Evolutionary conservation across 495 filamentous ascomycete genomes (phyloP).

Genomic region (Podospora didyma): DNA sequence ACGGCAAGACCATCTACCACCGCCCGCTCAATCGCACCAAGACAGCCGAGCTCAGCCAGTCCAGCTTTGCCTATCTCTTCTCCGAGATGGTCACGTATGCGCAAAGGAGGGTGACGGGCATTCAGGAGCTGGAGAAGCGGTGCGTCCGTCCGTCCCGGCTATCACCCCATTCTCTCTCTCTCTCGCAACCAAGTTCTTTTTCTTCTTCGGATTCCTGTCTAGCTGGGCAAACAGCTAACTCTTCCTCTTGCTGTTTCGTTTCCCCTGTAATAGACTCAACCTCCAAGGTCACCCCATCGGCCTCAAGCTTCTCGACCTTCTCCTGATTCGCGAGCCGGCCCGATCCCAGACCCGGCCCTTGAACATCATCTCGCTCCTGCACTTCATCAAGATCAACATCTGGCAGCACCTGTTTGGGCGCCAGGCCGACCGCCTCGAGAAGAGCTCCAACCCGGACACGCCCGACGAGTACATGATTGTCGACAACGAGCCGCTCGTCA

Average conservation of each 20-base stretch:
- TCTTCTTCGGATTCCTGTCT: too few relatives aligned
- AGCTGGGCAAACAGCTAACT: too few relatives aligned
- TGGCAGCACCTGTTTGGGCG: slow-evolving; percentile 91
- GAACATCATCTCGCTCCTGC: slow-evolving; percentile 84
- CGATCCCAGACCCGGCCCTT: slow-evolving; percentile 72
- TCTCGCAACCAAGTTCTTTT: too few relatives aligned
- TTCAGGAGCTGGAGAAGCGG: slow-evolving; percentile 91
- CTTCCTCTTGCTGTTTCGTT: too few relatives aligned
- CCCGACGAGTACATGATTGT: slow-evolving; percentile 97
- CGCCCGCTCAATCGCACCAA: slow-evolving; percentile 85
- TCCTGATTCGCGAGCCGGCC: slow-evolving; percentile 71
- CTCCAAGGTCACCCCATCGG: slow-evolving; percentile 93
- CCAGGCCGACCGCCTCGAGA: slow-evolving; percentile 87
- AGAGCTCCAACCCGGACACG: slow-evolving; percentile 70
- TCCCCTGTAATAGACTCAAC: too few relatives aligned
- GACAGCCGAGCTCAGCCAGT: slow-evolving; percentile 80
- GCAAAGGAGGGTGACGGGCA: slow-evolving; percentile 82
- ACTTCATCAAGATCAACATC: slow-evolving; percentile 86
- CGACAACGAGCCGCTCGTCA: slow-evolving; percentile 95
- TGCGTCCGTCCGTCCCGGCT: slow-evolving; percentile 38
- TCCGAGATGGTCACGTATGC: slow-evolving; percentile 96
- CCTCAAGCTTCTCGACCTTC: slow-evolving; percentile 89
- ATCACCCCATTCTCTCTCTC: too few relatives aligned
- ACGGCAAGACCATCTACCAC: slow-evolving; percentile 97
- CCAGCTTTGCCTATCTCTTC: slow-evolving; percentile 94